Evolutionary conservation across 768 basidiomycete species (phyloP), one percentile per base, ranked within the genome.

Genomic region (Rhizopogon vinicolor): DNA sequence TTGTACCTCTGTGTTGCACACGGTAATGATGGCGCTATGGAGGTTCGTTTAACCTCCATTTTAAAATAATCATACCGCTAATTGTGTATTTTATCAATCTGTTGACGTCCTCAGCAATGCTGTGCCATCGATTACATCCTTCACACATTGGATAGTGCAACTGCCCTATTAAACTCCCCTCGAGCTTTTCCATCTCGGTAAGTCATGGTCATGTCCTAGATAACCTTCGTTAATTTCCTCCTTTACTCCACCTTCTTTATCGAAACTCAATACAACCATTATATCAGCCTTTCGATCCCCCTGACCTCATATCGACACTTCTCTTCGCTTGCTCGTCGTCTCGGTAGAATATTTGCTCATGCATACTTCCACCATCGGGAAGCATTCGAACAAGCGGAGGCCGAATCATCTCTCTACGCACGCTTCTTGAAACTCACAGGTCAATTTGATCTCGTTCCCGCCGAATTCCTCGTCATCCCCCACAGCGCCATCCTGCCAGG

Each of bases 81-180:
- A 10, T 28, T 40, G 41, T 49, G n/a, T 54, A 39, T 64, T 70
- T 50, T 66, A 54, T 13, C 29, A 12, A 28, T 18, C 4, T 45
- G 19, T 44, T 12, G 44, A 41, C 18, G 51, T 49, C 18, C 56
- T 49, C 57, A 91, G 86, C 91, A 93, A 82, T 99, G 96, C 71
- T 95, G 91, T 68, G 96, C 96, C 3, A 96, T 98, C 42, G 95
- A 98, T 75, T 98, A 98, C 73, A 94, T 92, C 56, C 74, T 89
- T 10, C 93, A 92, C 71, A 97, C 93, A 0, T 77, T 97, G 7
- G 96, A 98, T 71, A 93, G 91, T 61, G 93, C 93, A 3, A 95
- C 91, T 0, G 91, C 93, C 1, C 78, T 97, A 43, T 77, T 98
- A 37, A 97, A 93, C 70, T 94, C 93, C 1, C 85, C 93, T 7